Evolutionary conservation across 106 monocot species (phyloP).

Genomic region (Vanilla planifolia): DNA sequence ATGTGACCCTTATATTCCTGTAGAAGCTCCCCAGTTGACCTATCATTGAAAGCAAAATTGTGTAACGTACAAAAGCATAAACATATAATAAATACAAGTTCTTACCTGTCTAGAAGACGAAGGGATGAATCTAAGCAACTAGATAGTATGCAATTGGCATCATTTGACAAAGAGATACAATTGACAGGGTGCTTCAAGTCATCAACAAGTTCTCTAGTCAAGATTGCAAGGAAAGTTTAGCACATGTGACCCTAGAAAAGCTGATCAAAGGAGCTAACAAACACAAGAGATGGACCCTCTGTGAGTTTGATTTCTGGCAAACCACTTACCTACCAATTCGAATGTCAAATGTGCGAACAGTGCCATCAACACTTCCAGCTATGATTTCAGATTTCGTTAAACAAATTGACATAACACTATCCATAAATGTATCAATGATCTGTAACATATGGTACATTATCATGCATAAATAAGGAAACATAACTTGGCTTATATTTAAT

Average conservation of each 20-base stretch:
- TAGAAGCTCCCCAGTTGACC: conserved; percentile 80
- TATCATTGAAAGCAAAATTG: conserved; percentile 14
- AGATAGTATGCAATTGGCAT: conserved; percentile 81
- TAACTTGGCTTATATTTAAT: too few relatives aligned
- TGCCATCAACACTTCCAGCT: conserved; percentile 97
- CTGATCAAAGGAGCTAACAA: background rate
- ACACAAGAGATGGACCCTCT: background rate
- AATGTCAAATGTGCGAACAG: conserved; percentile 97
- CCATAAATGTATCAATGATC: conserved; percentile 89
- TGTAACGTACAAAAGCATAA: background rate
- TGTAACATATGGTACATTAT: conserved; percentile 13
- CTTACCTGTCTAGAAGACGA: conserved; percentile 87
- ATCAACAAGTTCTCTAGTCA: conserved; percentile 75
- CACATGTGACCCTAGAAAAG: background rate
- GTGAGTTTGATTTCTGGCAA: background rate
- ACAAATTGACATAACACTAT: conserved; percentile 94
- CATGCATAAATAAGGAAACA: too few relatives aligned
- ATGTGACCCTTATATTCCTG: conserved; percentile 96
- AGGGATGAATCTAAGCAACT: conserved; percentile 90
- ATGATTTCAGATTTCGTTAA: conserved; percentile 94
- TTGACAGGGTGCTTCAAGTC: conserved; percentile 84
- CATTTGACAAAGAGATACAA: conserved; percentile 93
- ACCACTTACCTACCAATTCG: conserved; percentile 80
- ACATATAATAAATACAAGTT: background rate
- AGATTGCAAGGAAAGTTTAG: conserved; percentile 3